Evolutionary conservation across 495 filamentous ascomycete species (phyloP).

Genomic region (Jackrogersella minutella): DNA sequence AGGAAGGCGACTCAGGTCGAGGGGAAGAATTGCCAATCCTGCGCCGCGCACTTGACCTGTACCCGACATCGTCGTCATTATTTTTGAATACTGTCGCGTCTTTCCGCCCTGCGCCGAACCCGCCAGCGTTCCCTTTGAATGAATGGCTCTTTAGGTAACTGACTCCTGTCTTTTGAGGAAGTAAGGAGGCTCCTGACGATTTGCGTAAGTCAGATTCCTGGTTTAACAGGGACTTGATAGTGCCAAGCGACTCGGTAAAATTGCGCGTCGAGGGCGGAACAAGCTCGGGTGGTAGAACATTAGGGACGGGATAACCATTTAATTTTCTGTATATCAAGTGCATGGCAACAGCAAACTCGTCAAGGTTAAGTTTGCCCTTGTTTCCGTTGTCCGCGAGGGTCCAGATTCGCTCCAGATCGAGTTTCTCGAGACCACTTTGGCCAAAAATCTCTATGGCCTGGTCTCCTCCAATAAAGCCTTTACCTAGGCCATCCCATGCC

Average conservation of each 20-base stretch:
- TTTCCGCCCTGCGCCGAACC: conserved; percentile 68
- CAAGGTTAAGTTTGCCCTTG: conserved; percentile 91
- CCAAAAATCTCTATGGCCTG: conserved; percentile 97
- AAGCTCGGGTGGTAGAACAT: conserved; percentile 88
- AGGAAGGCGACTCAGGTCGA: conserved; percentile 74
- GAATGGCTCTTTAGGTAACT: conserved; percentile 97
- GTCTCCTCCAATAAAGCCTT: conserved; percentile 91
- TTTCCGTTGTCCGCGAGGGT: conserved; percentile 93
- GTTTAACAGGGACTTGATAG: conserved; percentile 90
- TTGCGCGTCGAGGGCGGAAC: conserved; percentile 96
- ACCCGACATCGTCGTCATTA: conserved; percentile 88
- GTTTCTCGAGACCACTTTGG: conserved; percentile 90
- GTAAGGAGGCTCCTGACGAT: conserved; percentile 80
- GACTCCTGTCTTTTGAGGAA: conserved; percentile 96
- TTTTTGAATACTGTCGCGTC: conserved; percentile 98
- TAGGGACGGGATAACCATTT: conserved; percentile 95
- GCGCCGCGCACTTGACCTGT: conserved; percentile 91
- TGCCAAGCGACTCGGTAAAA: conserved; percentile 87
- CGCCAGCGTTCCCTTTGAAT: conserved; percentile 67
- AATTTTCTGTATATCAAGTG: conserved; percentile 97
- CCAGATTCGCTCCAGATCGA: conserved; percentile 93
- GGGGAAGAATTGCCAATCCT: conserved; percentile 82
- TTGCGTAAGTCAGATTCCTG: conserved; percentile 89
- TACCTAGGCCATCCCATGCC: conserved; percentile 94
- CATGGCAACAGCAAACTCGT: conserved; percentile 99